Base-by-base conservation (phyloP, 31 red algal genomes). In the Odonthalia washingtoniensis region DNA sequence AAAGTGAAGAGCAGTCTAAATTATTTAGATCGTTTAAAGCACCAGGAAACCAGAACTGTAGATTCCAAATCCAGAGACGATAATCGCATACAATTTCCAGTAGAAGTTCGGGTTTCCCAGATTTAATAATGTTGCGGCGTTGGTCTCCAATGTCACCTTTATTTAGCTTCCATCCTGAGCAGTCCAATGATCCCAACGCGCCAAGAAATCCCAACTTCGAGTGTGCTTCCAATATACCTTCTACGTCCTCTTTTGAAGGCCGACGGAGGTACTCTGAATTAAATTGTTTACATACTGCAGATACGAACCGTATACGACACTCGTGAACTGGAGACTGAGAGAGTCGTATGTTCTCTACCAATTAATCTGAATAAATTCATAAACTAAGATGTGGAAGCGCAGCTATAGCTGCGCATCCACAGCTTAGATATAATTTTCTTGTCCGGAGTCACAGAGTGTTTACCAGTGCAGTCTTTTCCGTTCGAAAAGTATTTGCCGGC, bases 401-500 rank as follows among this genome's bases (percentile, higher is more conserved):
- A 39, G 70, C 83, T 3, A 35, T 30, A 38, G n/a, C n/a, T n/a
- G n/a, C n/a, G n/a, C n/a, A n/a, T n/a, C n/a, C n/a, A n/a, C n/a
- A n/a, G n/a, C n/a, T n/a, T n/a, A n/a, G n/a, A n/a, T n/a, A 35
- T 30, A 38, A 89, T 36, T 24, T 89, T 89, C 75, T 89, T 74
- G 62, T 89, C 41, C 36, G 40, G 65, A 82, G 78, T 82, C 31
- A 52, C 49, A 64, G 78, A 82, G n/a, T 33, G 18, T 12, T 69
- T 62, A 36, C 78, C 41, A 53, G 40, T 40, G 27, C 52, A 61
- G 53, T 65, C 53, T 82, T 38, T 53, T 21, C 78, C 78, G 0
- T 82, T 52, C 33, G 14, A 34, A 62, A 80, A 82, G 53, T 65
- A 82, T 17, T 36, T 36, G 72, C 41, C 30, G 41, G 72, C 72